phyloP scores from a whole-genome alignment of 352 stramenopile species.

The Phytophthora melonis region DNA sequence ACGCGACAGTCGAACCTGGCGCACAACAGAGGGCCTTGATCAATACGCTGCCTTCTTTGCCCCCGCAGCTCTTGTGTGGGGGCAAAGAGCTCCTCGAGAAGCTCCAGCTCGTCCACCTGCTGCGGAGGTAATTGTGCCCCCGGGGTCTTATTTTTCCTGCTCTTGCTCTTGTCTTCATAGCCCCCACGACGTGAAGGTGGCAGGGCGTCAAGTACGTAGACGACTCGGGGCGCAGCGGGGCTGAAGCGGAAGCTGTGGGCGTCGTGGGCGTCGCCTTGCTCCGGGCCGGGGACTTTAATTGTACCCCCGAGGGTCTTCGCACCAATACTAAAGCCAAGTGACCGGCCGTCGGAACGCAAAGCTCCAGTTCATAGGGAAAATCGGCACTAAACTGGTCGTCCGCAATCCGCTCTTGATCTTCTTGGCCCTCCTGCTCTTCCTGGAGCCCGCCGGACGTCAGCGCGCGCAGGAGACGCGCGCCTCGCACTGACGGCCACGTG shows the following conservation, averaged over 20 bases:
- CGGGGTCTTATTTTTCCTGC: constrained; percentile 40
- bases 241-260: background rate
- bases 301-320: constrained; percentile 23
- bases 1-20: constrained; percentile 79
- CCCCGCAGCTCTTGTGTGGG: constrained; percentile 38
- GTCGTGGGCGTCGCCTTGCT: constrained; percentile 18
- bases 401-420: constrained; percentile 2
- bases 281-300: constrained; percentile 15
- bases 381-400: constrained; percentile 12
- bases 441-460: constrained; percentile 14
- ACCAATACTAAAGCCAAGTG: constrained; percentile 71
- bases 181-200: constrained; percentile 42
- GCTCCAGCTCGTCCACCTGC: constrained; percentile 71
- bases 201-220: constrained; percentile 82
- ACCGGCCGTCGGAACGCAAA: constrained; percentile 61
- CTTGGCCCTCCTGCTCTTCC: constrained; percentile 6
- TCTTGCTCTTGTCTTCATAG: constrained; percentile 19
- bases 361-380: constrained; percentile 60
- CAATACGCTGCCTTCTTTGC: constrained; percentile 72
- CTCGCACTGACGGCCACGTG: constrained; percentile 61
- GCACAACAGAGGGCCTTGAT: constrained; percentile 74
- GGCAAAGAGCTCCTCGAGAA: constrained; percentile 79
- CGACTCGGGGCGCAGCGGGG: constrained; percentile 48
- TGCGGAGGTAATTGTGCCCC: constrained; percentile 39
- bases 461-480: constrained; percentile 41